Evolutionary conservation across 1,139 yeast species (phyloP).

Genomic region (Nadsonia commutata): DNA sequence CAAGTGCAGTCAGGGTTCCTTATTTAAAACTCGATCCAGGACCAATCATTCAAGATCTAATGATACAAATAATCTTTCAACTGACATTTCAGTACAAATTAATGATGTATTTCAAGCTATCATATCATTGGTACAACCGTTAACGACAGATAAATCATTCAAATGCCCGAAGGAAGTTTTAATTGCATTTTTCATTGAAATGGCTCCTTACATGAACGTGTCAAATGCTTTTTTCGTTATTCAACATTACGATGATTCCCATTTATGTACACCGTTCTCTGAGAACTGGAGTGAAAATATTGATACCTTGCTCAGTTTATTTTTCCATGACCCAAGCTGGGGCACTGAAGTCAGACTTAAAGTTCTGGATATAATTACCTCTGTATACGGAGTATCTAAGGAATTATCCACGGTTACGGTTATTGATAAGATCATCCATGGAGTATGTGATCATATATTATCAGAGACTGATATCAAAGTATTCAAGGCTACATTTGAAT

Average conservation of each 20-base stretch:
- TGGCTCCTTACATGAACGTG: slow-evolving; percentile 27
- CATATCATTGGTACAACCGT: slow-evolving; percentile 11
- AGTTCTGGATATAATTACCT: slow-evolving; percentile 31
- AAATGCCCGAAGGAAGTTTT: slow-evolving; percentile 33
- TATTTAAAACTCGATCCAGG: slow-evolving; percentile 20
- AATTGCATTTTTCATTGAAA: slow-evolving; percentile 29
- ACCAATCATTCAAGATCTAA: slow-evolving; percentile 25
- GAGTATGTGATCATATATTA: slow-evolving; percentile 11
- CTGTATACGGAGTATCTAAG: slow-evolving; percentile 22
- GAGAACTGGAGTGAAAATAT: slow-evolving; percentile 40
- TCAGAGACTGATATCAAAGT: slow-evolving; percentile 23
- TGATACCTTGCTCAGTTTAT: slow-evolving; percentile 30
- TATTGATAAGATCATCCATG: slow-evolving; percentile 10
- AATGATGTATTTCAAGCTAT: slow-evolving; percentile 10
- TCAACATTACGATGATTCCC: slow-evolving; percentile 34
- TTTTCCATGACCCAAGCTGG: slow-evolving; percentile 26
- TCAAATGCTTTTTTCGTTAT: slow-evolving; percentile 30
- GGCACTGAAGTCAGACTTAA: slow-evolving; percentile 26
- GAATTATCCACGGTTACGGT: slow-evolving; percentile 8
- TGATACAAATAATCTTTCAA: slow-evolving; percentile 18
- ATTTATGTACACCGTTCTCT: slow-evolving; percentile 39
- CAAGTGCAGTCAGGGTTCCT: slow-evolving; percentile 1
- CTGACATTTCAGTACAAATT: slow-evolving; percentile 9
- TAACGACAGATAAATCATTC: slow-evolving; percentile 15
- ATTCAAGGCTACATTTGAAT: slow-evolving; percentile 24